phyloP scores from a whole-genome alignment of 495 filamentous ascomycete species.

The Tuber brumale region DNA sequence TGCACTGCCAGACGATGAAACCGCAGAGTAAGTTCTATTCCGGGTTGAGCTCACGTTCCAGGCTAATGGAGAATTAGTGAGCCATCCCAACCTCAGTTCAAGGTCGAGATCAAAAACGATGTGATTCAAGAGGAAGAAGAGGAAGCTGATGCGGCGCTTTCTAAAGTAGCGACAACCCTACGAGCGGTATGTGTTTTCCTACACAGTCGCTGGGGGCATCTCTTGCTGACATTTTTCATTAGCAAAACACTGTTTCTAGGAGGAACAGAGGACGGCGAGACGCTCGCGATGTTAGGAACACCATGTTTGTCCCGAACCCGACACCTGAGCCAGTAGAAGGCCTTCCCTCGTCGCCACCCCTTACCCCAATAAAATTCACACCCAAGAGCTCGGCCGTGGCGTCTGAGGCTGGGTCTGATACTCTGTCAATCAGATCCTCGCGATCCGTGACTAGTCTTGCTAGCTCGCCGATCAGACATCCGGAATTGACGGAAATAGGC shows the following conservation, averaged over 20 bases:
- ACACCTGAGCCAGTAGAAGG: conserved; percentile 35
- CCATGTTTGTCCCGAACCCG: conserved; percentile 64
- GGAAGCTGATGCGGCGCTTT: conserved; percentile 79
- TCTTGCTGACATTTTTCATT: conserved; percentile 54
- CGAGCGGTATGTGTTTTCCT: conserved; percentile 51
- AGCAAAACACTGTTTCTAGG: conserved; percentile 72
- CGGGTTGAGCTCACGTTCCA: neutral
- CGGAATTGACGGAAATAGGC: conserved; percentile 72
- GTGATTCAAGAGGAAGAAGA: conserved; percentile 89
- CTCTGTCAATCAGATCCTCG: conserved; percentile 82
- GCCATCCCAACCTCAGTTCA: conserved; percentile 66
- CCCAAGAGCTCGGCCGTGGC: conserved; percentile 47
- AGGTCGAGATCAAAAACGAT: conserved; percentile 84
- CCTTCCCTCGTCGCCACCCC: conserved; percentile 41
- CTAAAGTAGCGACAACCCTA: conserved; percentile 84
- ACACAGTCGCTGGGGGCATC: conserved; percentile 28
- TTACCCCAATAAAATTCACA: conserved; percentile 40
- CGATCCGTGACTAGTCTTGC: conserved; percentile 65
- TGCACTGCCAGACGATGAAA: conserved; percentile 52
- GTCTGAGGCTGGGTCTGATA: conserved; percentile 66
- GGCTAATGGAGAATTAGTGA: conserved; percentile 43
- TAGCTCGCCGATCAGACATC: conserved; percentile 58
- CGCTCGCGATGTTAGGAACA: conserved; percentile 76
- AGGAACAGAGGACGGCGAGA: conserved; percentile 46
- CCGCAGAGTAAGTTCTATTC: conserved; percentile 68